These are phyloP conservation scores for Sordariomycetes sp. DNA, from an alignment of 2,329 filamentous ascomycete genomes.

Conservation along the genomic window DNA sequence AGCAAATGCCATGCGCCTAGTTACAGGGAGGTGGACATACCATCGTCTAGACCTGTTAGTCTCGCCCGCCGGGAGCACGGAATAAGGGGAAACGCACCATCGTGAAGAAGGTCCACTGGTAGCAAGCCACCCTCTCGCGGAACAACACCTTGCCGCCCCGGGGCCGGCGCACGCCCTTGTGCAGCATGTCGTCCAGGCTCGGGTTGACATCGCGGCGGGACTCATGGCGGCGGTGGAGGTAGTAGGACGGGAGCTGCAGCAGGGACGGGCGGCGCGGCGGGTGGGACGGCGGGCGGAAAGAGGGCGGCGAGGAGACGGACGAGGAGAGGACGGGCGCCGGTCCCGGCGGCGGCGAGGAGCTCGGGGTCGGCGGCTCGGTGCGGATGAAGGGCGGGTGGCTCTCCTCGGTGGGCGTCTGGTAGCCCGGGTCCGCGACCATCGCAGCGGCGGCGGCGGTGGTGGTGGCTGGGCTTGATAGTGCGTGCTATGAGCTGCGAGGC, in stretches of 20 bases:
- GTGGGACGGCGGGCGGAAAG: neutral
- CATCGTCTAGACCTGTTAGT: neutral
- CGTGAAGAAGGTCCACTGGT: conserved; percentile 70
- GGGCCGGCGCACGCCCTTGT: conserved; percentile 15
- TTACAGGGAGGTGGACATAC: neutral
- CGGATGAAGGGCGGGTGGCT: neutral
- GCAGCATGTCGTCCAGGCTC: conserved; percentile 22
- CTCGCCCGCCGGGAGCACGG: neutral
- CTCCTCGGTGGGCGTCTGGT: neutral
- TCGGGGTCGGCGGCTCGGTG: neutral
- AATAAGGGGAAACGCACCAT: conserved; percentile 21
- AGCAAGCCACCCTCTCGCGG: conserved; percentile 39
- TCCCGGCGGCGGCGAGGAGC: neutral
- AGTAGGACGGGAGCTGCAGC: neutral
- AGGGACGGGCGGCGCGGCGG: neutral
- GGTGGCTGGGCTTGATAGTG: neutral
- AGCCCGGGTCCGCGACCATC: neutral
- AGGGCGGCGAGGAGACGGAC: neutral
- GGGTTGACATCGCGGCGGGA: neutral
- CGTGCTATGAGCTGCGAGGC: neutral
- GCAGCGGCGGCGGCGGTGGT: neutral
- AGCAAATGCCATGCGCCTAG: neutral
- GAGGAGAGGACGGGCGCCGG: no score
- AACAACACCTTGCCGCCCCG: conserved; percentile 26
- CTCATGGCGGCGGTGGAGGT: neutral